phyloP scores from a whole-genome alignment of 345 rosid species.

The Aquilaria sinensis region DNA sequence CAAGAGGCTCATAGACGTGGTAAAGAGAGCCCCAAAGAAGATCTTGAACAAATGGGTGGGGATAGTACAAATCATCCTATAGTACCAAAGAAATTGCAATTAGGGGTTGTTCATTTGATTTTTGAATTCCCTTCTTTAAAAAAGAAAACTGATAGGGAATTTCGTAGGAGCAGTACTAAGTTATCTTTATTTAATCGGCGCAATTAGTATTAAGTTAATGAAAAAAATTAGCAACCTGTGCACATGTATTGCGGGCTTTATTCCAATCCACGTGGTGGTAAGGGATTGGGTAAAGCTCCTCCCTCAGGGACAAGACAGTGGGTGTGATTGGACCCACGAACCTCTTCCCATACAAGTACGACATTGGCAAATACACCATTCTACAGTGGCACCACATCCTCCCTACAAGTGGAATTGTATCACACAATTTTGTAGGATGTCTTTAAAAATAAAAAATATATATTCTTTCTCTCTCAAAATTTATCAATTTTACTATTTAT shows the following conservation, averaged over 20 bases:
- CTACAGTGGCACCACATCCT: conserved; percentile 29
- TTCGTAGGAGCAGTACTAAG: background rate
- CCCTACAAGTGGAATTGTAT: conserved; percentile 9
- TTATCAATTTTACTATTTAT: background rate
- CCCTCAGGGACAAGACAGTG: conserved; percentile 19
- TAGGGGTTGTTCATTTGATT: too few species aligned
- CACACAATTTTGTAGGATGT: too few species aligned
- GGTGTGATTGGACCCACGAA: conserved; percentile 27
- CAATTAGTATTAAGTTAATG: background rate
- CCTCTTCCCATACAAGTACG: conserved; percentile 33
- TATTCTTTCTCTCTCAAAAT: background rate
- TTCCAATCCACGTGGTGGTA: conserved; percentile 35
- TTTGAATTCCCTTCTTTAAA: too few species aligned
- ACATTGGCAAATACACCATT: conserved; percentile 27
- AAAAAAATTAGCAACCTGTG: conserved; percentile 24
- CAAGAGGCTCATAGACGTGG: conserved; percentile 48
- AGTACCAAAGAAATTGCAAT: too few species aligned
- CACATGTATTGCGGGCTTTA: conserved; percentile 30
- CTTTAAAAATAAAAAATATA: background rate
- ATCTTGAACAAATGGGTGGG: conserved; percentile 64
- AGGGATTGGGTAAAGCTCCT: conserved; percentile 34
- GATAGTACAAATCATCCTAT: conserved; percentile 73
- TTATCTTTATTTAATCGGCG: too few species aligned
- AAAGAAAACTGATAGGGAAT: too few species aligned
- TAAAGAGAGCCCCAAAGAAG: conserved; percentile 49